A percentile compares a stretch with the other conserved stretches of the same genome.
Evolutionary conservation across 2,329 filamentous ascomycete genomes (phyloP).

Genomic region (Fusarium buxicola): DNA sequence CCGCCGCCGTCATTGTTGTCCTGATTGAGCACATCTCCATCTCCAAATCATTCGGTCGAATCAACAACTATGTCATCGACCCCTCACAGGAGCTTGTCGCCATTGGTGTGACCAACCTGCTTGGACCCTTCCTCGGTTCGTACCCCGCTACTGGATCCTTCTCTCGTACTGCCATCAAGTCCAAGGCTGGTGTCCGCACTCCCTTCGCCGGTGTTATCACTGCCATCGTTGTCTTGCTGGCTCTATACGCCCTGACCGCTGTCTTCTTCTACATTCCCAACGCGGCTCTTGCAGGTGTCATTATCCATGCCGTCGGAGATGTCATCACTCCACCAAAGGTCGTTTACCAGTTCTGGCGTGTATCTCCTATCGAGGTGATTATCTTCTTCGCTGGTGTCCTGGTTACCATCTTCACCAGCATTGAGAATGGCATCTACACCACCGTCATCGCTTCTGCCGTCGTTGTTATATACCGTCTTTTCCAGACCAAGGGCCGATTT

Average conservation of each 20-base stretch:
- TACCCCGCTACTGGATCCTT: conserved; percentile 93
- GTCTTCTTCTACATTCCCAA: conserved; percentile 92
- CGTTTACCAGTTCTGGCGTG: conserved; percentile 89
- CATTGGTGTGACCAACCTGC: conserved; percentile 79
- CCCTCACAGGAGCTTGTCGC: conserved; percentile 84
- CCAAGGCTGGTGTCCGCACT: conserved; percentile 91
- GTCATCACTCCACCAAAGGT: conserved; percentile 85
- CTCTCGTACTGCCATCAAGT: conserved; percentile 91
- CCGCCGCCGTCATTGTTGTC: conserved; percentile 80
- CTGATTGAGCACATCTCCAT: conserved; percentile 87
- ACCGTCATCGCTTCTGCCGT: conserved; percentile 78
- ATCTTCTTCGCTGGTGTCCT: conserved; percentile 90
- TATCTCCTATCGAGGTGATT: conserved; percentile 82
- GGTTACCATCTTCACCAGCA: conserved; percentile 82
- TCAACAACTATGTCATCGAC: conserved; percentile 85
- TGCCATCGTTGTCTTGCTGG: conserved; percentile 82
- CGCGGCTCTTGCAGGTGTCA: conserved; percentile 80
- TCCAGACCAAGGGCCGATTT: conserved; percentile 82
- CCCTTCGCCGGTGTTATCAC: conserved; percentile 89
- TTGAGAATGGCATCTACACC: conserved; percentile 88
- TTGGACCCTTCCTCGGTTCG: conserved; percentile 82
- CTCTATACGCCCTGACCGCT: conserved; percentile 83
- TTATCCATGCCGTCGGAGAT: conserved; percentile 91
- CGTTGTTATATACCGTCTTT: conserved; percentile 79
- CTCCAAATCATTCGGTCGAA: conserved; percentile 82